A percentile compares a stretch with the other conserved stretches of the same genome.
Evolutionary conservation across 768 basidiomycete species (phyloP).

Genomic region (Psilocybe subaeruginosa): DNA sequence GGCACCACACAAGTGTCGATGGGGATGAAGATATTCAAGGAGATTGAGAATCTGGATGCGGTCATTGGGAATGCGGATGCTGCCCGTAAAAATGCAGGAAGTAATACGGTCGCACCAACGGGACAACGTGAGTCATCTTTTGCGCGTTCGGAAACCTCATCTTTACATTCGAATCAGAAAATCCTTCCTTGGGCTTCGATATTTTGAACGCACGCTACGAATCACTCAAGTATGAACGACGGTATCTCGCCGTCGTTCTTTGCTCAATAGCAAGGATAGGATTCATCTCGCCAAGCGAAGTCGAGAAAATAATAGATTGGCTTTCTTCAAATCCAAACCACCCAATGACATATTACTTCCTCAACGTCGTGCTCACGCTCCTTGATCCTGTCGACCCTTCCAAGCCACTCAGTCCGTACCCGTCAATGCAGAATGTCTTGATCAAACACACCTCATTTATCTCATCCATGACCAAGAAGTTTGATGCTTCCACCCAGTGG

Average conservation of each 20-base stretch:
- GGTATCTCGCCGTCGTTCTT: conserved; percentile 65
- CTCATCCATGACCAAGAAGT: conserved; percentile 60
- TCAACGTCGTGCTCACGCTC: conserved; percentile 63
- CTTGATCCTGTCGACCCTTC: conserved; percentile 70
- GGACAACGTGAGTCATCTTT: conserved; percentile 49
- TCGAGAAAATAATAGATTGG: conserved; percentile 73
- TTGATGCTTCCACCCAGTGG: conserved; percentile 61
- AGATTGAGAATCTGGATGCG: conserved; percentile 62
- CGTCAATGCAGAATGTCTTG: conserved; percentile 46
- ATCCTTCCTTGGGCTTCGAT: conserved; percentile 61
- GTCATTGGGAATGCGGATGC: conserved; percentile 56
- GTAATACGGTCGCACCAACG: conserved; percentile 59
- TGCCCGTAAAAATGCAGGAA: conserved; percentile 64
- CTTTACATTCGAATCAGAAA: conserved; percentile 31
- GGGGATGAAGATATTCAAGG: conserved; percentile 58
- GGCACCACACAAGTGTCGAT: conserved; percentile 46
- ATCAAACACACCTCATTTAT: conserved; percentile 51
- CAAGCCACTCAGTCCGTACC: conserved; percentile 40
- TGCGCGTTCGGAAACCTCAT: background rate
- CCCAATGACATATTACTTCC: conserved; percentile 67
- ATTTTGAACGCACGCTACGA: conserved; percentile 70
- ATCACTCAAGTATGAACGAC: conserved; percentile 75
- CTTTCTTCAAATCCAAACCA: conserved; percentile 67
- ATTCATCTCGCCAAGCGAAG: conserved; percentile 58
- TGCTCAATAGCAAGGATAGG: conserved; percentile 67